These are phyloP conservation scores for Waltergamsia citrina DNA, from an alignment of 2,329 filamentous ascomycete species.

Conservation along the genomic window DNA sequence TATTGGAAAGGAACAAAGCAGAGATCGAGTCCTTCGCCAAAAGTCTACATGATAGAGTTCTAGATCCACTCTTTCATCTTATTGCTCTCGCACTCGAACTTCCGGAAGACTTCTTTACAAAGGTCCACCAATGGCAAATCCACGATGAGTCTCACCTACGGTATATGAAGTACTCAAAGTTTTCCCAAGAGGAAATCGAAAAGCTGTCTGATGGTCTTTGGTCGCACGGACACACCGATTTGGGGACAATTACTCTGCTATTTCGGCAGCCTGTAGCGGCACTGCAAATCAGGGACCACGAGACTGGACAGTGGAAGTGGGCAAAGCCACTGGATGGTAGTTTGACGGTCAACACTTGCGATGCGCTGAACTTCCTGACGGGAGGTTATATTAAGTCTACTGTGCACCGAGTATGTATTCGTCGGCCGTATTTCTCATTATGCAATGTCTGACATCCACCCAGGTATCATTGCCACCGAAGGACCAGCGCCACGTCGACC, in stretches of 20 bases:
- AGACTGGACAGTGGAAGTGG: conserved; percentile 38
- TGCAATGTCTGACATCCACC: neutral
- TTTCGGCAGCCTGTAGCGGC: conserved; percentile 50
- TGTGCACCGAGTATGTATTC: conserved; percentile 23
- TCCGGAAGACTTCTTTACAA: conserved; percentile 46
- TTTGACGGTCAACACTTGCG: conserved; percentile 41
- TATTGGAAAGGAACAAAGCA: conserved; percentile 36
- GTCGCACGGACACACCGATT: conserved; percentile 42
- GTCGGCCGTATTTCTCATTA: neutral
- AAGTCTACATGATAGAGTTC: conserved; percentile 39
- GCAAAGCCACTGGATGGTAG: conserved; percentile 37
- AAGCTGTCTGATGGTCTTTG: conserved; percentile 31
- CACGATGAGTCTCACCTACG: conserved; percentile 51
- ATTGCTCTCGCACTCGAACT: conserved; percentile 53
- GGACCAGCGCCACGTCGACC: conserved; percentile 32
- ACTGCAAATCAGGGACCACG: conserved; percentile 41
- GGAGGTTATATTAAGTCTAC: conserved; percentile 35
- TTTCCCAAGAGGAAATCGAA: conserved; percentile 35
- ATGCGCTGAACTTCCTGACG: conserved; percentile 37
- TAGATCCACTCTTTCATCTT: conserved; percentile 46
- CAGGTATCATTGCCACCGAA: conserved; percentile 26
- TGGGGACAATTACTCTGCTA: conserved; percentile 45
- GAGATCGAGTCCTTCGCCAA: conserved; percentile 50
- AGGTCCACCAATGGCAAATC: conserved; percentile 44
- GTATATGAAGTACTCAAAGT: conserved; percentile 49